A percentile compares a stretch with the other conserved stretches of the same genome.
Evolutionary conservation across 2,329 filamentous ascomycete species (phyloP).

Genomic region (Ophiognomonia clavigignenti-juglandacearum): DNA sequence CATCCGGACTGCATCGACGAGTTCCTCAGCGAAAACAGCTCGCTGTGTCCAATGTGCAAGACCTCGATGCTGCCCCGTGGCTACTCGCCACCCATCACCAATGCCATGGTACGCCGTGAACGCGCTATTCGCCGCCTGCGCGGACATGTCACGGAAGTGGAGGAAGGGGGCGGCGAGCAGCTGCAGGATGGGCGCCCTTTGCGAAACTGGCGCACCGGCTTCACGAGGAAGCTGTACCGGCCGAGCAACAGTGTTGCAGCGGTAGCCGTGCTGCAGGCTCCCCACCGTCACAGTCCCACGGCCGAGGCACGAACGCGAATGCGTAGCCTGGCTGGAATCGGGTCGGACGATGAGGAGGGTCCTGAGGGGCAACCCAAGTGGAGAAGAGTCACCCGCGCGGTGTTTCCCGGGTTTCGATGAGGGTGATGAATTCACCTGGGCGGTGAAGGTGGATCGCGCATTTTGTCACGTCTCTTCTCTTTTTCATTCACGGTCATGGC

Average conservation of each 20-base stretch:
- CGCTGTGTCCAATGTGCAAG: constrained; percentile 89
- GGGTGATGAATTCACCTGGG: not conserved
- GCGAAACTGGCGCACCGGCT: constrained; percentile 17
- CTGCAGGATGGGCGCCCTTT: constrained; percentile 19
- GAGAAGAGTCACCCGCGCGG: constrained; percentile 2
- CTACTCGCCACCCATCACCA: constrained; percentile 68
- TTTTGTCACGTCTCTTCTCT: not conserved
- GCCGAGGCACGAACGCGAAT: constrained; percentile 21
- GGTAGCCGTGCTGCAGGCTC: constrained; percentile 2
- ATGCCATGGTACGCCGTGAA: constrained; percentile 81
- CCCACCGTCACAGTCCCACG: constrained; percentile 11
- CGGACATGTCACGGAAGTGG: constrained; percentile 43
- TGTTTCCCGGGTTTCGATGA: constrained; percentile 13
- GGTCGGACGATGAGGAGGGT: constrained; percentile 18
- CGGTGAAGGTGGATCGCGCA: not conserved
- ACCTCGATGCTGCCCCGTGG: constrained; percentile 69
- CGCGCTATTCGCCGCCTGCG: constrained; percentile 60
- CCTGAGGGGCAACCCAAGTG: constrained; percentile 14
- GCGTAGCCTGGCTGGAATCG: constrained; percentile 24
- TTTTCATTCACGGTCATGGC: constrained; percentile 3
- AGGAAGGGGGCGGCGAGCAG: constrained; percentile 27
- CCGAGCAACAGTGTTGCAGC: constrained; percentile 18
- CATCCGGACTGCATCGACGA: constrained; percentile 88
- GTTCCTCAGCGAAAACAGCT: constrained; percentile 73
- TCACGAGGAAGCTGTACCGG: constrained; percentile 20